phyloP scores from a whole-genome alignment of 2,329 filamentous ascomycete genomes.

The Sclerotinia trifoliorum region DNA sequence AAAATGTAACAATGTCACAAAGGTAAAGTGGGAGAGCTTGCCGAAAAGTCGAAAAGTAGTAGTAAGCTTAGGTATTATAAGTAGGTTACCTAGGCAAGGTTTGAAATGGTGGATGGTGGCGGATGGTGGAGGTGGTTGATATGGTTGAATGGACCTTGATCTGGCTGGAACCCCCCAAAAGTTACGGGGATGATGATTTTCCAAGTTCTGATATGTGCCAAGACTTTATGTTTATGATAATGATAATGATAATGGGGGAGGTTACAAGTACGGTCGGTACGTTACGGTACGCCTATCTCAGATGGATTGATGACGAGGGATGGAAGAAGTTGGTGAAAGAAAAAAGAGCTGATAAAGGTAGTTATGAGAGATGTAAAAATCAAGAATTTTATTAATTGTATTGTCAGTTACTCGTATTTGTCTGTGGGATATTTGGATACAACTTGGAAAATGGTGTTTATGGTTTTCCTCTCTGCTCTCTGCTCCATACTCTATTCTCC shows the following conservation, averaged over 20 bases:
- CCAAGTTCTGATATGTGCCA: slow-evolving; percentile 15
- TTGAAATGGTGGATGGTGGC: neutral
- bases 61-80: too few relatives aligned
- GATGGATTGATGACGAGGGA: slow-evolving; percentile 1
- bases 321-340: neutral
- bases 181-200: neutral
- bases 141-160: neutral
- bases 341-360: neutral
- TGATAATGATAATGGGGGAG: too few relatives aligned
- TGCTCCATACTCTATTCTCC: too few relatives aligned
- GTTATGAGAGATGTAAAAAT: too few relatives aligned
- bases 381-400: too few relatives aligned
- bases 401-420: too few relatives aligned
- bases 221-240: neutral
- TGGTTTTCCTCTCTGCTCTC: too few relatives aligned
- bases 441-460: too few relatives aligned
- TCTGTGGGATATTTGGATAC: too few relatives aligned
- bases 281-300: too few relatives aligned
- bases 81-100: too few relatives aligned
- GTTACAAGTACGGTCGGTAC: neutral
- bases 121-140: neutral
- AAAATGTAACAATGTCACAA: slow-evolving; percentile 9
- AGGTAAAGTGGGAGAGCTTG: slow-evolving; percentile 16
- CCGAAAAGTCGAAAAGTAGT: neutral
- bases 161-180: neutral